Conservation (phyloP, 1,284 basidiomycete genomes). For the Amylostereum chailletii region DNA sequence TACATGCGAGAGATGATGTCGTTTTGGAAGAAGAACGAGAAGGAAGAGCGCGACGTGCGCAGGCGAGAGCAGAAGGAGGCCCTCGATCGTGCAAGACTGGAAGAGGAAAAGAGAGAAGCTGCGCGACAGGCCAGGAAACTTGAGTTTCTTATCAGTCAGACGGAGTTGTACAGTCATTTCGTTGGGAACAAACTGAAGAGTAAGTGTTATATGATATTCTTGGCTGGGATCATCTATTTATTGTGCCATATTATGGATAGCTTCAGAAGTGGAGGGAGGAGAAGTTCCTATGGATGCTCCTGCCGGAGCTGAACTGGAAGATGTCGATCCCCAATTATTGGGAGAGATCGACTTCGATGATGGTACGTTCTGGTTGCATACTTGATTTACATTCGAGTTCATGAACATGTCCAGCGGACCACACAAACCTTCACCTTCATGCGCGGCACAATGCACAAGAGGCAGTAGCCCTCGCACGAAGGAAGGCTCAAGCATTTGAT, state of each 20-base stretch:
- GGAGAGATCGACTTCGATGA: slow-evolving; percentile 92
- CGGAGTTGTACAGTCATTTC: slow-evolving; percentile 98
- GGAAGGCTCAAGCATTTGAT: slow-evolving; percentile 84
- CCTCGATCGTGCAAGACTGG: slow-evolving; percentile 81
- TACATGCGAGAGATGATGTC: slow-evolving; percentile 93
- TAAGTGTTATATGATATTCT: slow-evolving; percentile 29
- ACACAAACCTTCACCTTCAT: slow-evolving; percentile 84
- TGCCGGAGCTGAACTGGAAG: slow-evolving; percentile 51
- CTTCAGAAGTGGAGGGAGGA: slow-evolving; percentile 85
- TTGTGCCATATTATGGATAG: slow-evolving; percentile 28
- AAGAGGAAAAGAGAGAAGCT: slow-evolving; percentile 95
- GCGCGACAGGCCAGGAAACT: slow-evolving; percentile 94
- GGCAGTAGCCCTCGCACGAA: slow-evolving; percentile 75
- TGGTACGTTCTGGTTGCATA: slow-evolving; percentile 39
- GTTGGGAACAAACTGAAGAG: slow-evolving; percentile 98
- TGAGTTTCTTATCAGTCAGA: slow-evolving; percentile 98
- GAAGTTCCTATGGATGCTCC: slow-evolving; percentile 35
- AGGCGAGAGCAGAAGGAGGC: slow-evolving; percentile 95
- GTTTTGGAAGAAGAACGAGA: slow-evolving; percentile 98
- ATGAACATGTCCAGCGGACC: slow-evolving; percentile 56
- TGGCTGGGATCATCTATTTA: slow-evolving; percentile 8
- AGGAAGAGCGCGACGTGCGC: slow-evolving; percentile 87
- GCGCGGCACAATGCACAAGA: slow-evolving; percentile 88
- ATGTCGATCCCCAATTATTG: slow-evolving; percentile 44
- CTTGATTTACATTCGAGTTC: neutral